Base-by-base conservation (phyloP, 148 eudicot species). In the Oxyria digyna region DNA sequence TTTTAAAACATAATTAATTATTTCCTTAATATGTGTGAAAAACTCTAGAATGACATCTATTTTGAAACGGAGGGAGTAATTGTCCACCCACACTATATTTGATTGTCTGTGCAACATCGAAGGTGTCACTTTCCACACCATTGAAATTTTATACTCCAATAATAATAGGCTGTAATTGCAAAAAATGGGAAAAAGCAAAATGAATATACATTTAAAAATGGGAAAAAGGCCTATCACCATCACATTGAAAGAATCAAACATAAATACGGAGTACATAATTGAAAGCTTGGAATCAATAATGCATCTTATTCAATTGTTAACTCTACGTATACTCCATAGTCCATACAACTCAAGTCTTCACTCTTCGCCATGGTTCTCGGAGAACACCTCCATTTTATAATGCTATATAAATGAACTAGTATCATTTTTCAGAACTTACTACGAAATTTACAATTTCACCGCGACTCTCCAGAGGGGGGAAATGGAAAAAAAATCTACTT, bases 101-200 rank as follows among this genome's bases (percentile, higher is more conserved):
- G 37, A 59, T 59, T 59, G 65, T 31, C 65, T 29, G 1, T 2
- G 37, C 65, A 26, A 59, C 65, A 59, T 59, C 6, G 65, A 29
- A 59, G 65, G 65, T 59, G 65, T 59, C 65, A 59, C 65, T 59
- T 59, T 29, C 65, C 37, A 29, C 65, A 14, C 65, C 20, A 59
- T 31, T 29, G 65, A 59, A 59, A 59, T 27, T 59, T 20, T 13
- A 59, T 59, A n/a, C n/a, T n/a, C n/a, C n/a, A n/a, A 52, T 24
- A 52, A 8, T 52, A 23, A 52, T 52, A 52, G 1, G 5, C 3
- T 7, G 27, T 52, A 23, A 52, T 27, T 31, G 65, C 12, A 59
- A 59, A 59, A 59, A 59, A 29, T 5, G 11, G 31, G 11, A 57
- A 59, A 59, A 24, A 9, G 31, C 31, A 52, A 52, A 52, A 1